Evolutionary conservation across 805 yeast species (phyloP), one percentile per base, ranked within the genome.

Genomic region (Wickerhamomyces rabaulensis): DNA sequence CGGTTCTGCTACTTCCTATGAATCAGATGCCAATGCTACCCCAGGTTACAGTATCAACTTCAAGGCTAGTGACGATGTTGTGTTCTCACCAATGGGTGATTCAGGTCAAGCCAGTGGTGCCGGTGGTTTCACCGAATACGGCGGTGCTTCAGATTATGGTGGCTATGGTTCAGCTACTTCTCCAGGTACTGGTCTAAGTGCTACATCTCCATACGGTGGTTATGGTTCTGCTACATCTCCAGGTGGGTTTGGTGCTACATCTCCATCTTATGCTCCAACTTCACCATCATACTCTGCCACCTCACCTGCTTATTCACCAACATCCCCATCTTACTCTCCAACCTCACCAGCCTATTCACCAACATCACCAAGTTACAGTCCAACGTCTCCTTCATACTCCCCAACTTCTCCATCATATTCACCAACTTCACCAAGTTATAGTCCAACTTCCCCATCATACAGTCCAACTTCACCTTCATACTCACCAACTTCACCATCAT

Each of bases 41-140:
- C 97, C 85, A 13, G 57, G 71, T 39, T 69, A 80, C 45, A 86
- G 82, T 59, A 79, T 83, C 50, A 82, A 82, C 60, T 68, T 69
- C 46, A 84, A 80, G 52, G 76, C 76, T 50, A 73, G 72, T 52
- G 91, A 84, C 56, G 89, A 85, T 53, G 81, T 84, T 31, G 88
- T 87, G 58, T 94, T 94, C 75, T 94, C 99, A 42, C 99, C 99
- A 46, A 75, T 94, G 64, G 87, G 77, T 33, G 94, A 90, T 51
- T 80, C 96, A 27, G 96, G 97, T 55, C 78, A 83, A 45, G 77
- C 78, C 48, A 89, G 82, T 45, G 96, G 96, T 47, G 91, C 94
- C 52, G 96, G 95, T 44, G 77, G 78, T 12, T 66, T 71, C 63
- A 78, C 84, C 15, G 79, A 76, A 27, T 79, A 76, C 54, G 83